A percentile compares a stretch with the other conserved stretches of the same genome.
Evolutionary conservation across 768 basidiomycete species (phyloP).

Genomic region (Mycena pura): DNA sequence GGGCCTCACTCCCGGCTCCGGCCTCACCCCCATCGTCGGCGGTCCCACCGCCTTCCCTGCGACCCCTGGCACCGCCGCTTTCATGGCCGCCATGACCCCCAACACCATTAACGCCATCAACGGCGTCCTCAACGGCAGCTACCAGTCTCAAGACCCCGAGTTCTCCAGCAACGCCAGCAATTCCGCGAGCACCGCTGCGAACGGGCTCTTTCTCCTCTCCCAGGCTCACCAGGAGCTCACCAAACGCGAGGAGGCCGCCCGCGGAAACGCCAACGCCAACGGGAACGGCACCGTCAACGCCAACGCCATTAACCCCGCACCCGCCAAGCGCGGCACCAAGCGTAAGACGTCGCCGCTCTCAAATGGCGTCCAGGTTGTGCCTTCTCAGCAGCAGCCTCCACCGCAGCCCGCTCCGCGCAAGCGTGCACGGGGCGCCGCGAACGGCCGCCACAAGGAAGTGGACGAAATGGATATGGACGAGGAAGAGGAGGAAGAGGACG

Average conservation of each 20-base stretch:
- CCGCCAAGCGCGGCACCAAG: conserved; percentile 70
- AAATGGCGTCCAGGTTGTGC: conserved; percentile 34
- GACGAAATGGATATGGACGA: conserved; percentile 46
- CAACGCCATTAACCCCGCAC: conserved; percentile 21
- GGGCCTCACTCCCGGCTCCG: conserved; percentile 77
- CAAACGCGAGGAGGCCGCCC: conserved; percentile 83
- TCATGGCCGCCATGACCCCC: conserved; percentile 82
- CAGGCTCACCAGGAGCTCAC: conserved; percentile 97
- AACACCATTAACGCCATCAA: conserved; percentile 82
- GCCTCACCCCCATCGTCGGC: conserved; percentile 81
- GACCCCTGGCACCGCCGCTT: conserved; percentile 89
- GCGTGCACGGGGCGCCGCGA: conserved; percentile 44
- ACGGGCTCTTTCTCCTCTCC: conserved; percentile 90
- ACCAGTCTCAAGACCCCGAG: conserved; percentile 60
- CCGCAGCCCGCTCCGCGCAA: conserved; percentile 40
- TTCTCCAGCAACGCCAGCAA: conserved; percentile 54
- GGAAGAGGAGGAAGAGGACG: conserved; percentile 47
- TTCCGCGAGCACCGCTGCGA: conserved; percentile 67
- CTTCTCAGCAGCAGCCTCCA: conserved; percentile 36
- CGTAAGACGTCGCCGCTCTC: conserved; percentile 69
- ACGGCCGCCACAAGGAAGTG: conserved; percentile 38
- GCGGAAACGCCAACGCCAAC: conserved; percentile 39
- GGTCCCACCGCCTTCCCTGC: conserved; percentile 82
- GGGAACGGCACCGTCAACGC: conserved; percentile 32
- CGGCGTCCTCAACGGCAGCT: conserved; percentile 72